Conservation (phyloP, 2,329 filamentous ascomycete species). For the Tricladium varicosporioides region DNA sequence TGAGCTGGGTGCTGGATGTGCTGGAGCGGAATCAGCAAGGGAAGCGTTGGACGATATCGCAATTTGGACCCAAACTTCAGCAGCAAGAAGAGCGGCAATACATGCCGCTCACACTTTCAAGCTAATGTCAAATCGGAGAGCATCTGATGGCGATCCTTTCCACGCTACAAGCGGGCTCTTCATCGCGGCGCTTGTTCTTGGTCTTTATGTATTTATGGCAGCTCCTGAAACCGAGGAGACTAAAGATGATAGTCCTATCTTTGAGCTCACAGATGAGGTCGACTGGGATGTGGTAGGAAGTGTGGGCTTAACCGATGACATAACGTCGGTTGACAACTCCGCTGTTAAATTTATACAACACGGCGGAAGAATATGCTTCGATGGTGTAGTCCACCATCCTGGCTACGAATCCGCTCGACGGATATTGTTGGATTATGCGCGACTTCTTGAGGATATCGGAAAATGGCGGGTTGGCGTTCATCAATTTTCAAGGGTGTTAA, state of each 20-base stretch:
- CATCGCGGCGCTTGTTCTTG: constrained; percentile 48
- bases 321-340: constrained; percentile 32
- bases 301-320: constrained; percentile 38
- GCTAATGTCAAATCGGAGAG: constrained; percentile 48
- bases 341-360: constrained; percentile 45
- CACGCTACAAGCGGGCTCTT: constrained; percentile 50
- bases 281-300: constrained; percentile 47
- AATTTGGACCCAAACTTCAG: constrained; percentile 48
- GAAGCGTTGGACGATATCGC: constrained; percentile 49
- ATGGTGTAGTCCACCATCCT: constrained; percentile 45
- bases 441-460: constrained; percentile 50
- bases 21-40: constrained; percentile 44
- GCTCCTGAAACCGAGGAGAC: constrained; percentile 18
- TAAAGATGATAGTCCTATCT: constrained; percentile 27
- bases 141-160: constrained; percentile 50
- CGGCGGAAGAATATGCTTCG: constrained; percentile 46
- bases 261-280: constrained; percentile 48
- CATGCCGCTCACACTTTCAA: constrained; percentile 53
- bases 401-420: constrained; percentile 51
- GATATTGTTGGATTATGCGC: constrained; percentile 50
- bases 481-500: constrained; percentile 49
- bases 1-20: constrained; percentile 49
- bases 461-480: constrained; percentile 44
- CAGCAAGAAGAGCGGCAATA: constrained; percentile 47
- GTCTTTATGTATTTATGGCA: constrained; percentile 50